phyloP scores from a whole-genome alignment of 1,284 basidiomycete species.

The Neonothopanus nambi region DNA sequence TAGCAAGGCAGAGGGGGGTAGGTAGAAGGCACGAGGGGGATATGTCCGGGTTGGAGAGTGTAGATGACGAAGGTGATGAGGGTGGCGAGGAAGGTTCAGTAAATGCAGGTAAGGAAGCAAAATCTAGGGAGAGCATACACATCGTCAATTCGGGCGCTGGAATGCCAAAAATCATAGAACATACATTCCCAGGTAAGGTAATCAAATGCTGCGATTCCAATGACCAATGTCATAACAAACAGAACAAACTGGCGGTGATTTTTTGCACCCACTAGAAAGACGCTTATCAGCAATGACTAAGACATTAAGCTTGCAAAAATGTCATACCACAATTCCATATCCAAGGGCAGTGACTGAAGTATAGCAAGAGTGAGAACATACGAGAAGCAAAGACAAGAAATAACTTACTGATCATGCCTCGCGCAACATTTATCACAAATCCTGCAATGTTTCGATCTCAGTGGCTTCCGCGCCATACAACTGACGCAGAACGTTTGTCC shows the following conservation, averaged over 20 bases:
- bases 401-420: constrained; percentile 84
- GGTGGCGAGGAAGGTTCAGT: neutral
- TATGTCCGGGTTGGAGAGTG: constrained; percentile 36
- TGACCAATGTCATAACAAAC: constrained; percentile 84
- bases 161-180: constrained; percentile 28
- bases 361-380: constrained; percentile 10
- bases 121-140: constrained; percentile 2
- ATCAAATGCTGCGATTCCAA: constrained; percentile 81
- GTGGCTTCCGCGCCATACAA: constrained; percentile 91
- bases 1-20: constrained; percentile 66
- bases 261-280: constrained; percentile 76
- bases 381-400: neutral
- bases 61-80: constrained; percentile 30
- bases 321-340: constrained; percentile 95
- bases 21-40: constrained; percentile 72
- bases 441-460: constrained; percentile 95
- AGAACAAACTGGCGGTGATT: constrained; percentile 96
- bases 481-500: constrained; percentile 95
- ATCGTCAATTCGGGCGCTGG: neutral
- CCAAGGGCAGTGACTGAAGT: constrained; percentile 91
- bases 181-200: constrained; percentile 81
- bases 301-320: neutral
- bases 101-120: constrained; percentile 1
- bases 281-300: constrained; percentile 2
- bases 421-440: constrained; percentile 90